Evolutionary conservation across 2,329 filamentous ascomycete genomes (phyloP), one percentile per base, ranked within the genome.

Genomic region (Penicillium oxalicum): DNA sequence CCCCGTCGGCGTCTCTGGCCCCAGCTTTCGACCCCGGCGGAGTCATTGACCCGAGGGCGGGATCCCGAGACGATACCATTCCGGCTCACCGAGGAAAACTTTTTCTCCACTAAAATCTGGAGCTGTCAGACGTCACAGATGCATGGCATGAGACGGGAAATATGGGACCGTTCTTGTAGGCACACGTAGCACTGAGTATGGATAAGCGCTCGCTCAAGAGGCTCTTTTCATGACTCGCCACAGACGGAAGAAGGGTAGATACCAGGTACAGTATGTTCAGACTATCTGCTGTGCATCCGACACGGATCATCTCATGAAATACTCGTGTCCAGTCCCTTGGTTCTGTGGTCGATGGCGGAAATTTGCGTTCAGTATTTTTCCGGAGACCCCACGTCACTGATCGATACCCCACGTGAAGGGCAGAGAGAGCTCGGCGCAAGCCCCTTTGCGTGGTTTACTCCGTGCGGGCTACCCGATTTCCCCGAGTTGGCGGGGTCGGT

Each of bases 361-460:
- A 32, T 32, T 32, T 11, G 29, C 11, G 29, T 32, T 32, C 11
- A 32, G 7, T 27, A 26, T 36, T 43, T 32, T 44, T 55, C 50
- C 51, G 52, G 52, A 58, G 49, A 59, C 59, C 55, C 60, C 59
- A 54, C 59, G 55, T 53, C 41, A 29, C 49, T 54, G 53, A 53
- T 56, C 52, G 43, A 49, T 49, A 44, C 40, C 34, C 36, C 47
- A 44, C n/a, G 43, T 40, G 37, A 7, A 32, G 7, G 29, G 29
- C 11, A 11, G 29, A 32, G n/a, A 32, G 3, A 32, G 11, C 11
- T 32, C 29, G 29, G 29, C 29, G 35, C 33, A 28, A 25, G 9
- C 25, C 43, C 47, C 41, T 45, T 46, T 37, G 18, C 42, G 29
- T 8, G 8, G 29, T 42, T 29, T 34, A 26, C 29, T 43, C 40